Evolutionary conservation across 2,329 filamentous ascomycete genomes (phyloP), one percentile per base, ranked within the genome.

Genomic region (Venturia pyrina): DNA sequence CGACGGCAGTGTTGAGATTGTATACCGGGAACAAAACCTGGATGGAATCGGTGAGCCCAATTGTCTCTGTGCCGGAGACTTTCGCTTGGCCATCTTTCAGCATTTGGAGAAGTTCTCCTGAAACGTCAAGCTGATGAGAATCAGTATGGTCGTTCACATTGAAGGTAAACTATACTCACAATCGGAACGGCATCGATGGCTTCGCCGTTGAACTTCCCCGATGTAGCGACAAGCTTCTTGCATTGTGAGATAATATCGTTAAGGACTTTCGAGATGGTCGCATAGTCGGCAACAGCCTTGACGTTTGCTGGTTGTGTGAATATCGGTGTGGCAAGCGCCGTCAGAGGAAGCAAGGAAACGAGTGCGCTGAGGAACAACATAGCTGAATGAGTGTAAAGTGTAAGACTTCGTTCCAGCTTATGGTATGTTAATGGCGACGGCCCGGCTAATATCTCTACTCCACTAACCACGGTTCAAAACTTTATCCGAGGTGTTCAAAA

Each of bases 331-430:
- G 57, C 57, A 28, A 61, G 34, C 13, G 57, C 40, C 34, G 57
- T 21, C 1, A 61, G 21, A 61, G 57, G 34, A 61, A 61, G 57
- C 21, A 61, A 13, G 7, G 57, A 61, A 41, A 61, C 57, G 57
- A 61, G 17, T 61, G 57, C 57, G 57, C 34, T 43, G 57, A 61
- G 57, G 57, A 61, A 61, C 57, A 61, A 61, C 57, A 61, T 61
- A 19, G 57, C 34, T 61, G 40, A 61, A 40, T 28, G 57, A 41
- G n/a, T 61, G 57, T 61, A 24, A 61, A 61, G 34, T 61, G 34
- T 28, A 61, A 61, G 57, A 61, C 40, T 17, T 43, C 34, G 57
- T 61, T 28, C 32, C 40, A 13, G 57, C 41, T 61, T 61, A 61
- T 61, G 10, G 57, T 15, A 61, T 61, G 34, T 24, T n/a, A 40